Evolutionary conservation across 352 stramenopile species (phyloP).

Genomic region (Globisporangium alternatum): DNA sequence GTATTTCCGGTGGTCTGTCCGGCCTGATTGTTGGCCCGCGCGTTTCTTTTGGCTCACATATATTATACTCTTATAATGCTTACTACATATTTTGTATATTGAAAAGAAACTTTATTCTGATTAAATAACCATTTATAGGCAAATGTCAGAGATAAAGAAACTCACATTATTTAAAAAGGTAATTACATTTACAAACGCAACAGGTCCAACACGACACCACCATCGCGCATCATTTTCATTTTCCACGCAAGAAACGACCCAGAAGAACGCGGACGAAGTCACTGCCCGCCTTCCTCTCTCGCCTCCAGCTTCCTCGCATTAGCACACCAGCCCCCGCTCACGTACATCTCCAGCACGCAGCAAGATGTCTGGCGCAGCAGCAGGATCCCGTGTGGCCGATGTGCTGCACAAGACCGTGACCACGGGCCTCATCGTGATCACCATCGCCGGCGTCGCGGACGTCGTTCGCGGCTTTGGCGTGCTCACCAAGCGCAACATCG

Average conservation of each 20-base stretch:
- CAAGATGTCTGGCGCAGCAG: conserved; percentile 22
- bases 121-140: too few species aligned
- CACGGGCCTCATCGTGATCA: conserved; percentile 68
- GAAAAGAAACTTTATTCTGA: too few species aligned
- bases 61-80: too few species aligned
- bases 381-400: conserved; percentile 55
- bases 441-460: conserved; percentile 63
- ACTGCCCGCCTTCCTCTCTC: neutral
- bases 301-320: neutral
- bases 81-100: too few species aligned
- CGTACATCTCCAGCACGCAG: neutral
- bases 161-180: too few species aligned
- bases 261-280: too few species aligned
- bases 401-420: conserved; percentile 81
- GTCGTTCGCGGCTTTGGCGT: conserved; percentile 77
- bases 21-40: neutral
- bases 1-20: neutral
- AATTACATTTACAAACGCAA: too few species aligned
- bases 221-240: too few species aligned
- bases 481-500: conserved; percentile 77
- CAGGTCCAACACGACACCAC: too few species aligned
- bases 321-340: neutral
- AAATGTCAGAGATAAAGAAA: too few species aligned
- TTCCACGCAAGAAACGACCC: too few species aligned
- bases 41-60: neutral